These are phyloP conservation scores for Vigna nakashimae DNA, from an alignment of 306 rosid species.

Conservation along the genomic window DNA sequence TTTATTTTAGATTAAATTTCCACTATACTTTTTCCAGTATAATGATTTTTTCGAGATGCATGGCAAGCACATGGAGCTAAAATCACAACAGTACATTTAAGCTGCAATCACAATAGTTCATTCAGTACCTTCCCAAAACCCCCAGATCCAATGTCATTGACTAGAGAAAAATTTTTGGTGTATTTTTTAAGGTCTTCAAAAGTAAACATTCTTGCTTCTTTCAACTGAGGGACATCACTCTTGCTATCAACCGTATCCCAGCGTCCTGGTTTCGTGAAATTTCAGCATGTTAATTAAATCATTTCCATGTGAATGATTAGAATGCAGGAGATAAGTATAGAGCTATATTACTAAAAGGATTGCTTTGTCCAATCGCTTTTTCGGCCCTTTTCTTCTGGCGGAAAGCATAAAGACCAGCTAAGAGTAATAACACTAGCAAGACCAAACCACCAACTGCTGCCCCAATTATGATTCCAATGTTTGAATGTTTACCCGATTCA, in stretches of 20 bases:
- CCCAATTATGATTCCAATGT: conserved; percentile 52
- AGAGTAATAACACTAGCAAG: conserved; percentile 48
- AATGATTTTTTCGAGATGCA: not conserved
- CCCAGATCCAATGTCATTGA: conserved; percentile 64
- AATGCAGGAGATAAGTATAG: not conserved
- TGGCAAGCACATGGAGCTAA: not conserved
- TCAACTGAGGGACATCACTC: conserved; percentile 54
- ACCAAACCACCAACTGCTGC: conserved; percentile 63
- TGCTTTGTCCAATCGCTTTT: conserved; percentile 50
- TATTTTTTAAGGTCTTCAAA: conserved; percentile 62
- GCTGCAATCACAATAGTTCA: not conserved
- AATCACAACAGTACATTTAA: conserved; percentile 2
- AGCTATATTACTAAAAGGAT: conserved; percentile 50
- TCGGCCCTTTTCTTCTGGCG: conserved; percentile 59
- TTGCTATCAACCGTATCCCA: conserved; percentile 51
- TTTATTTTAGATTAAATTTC: not conserved
- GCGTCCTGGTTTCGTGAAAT: conserved; percentile 39
- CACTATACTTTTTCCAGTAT: not conserved
- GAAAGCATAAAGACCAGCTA: conserved; percentile 62
- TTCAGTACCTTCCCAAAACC: conserved; percentile 68
- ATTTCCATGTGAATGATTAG: not conserved
- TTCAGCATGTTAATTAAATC: conserved; percentile 9
- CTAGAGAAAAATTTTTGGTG: conserved; percentile 59
- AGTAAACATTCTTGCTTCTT: conserved; percentile 63
- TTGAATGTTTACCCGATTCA: conserved; percentile 38